These are phyloP conservation scores for Huntiella abstrusa DNA, from an alignment of 2,329 filamentous ascomycete species.

Conservation along the genomic window DNA sequence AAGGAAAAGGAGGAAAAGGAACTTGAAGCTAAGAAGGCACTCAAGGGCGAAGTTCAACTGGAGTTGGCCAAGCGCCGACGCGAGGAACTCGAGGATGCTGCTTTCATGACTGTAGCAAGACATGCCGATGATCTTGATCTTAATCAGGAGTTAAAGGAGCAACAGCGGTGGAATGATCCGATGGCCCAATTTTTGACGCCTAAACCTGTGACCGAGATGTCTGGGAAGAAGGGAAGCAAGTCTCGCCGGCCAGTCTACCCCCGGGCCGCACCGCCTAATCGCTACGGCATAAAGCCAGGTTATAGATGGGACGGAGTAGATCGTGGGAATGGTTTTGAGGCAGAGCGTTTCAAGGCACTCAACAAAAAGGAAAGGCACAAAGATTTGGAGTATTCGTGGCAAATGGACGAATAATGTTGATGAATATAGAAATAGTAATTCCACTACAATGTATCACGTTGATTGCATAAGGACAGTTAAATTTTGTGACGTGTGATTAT, in stretches of 20 bases:
- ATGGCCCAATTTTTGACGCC: conserved; percentile 58
- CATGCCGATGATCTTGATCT: conserved; percentile 69
- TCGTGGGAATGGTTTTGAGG: conserved; percentile 81
- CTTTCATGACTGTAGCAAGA: conserved; percentile 61
- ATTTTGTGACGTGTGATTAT: background rate
- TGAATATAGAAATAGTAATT: background rate
- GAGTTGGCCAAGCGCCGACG: conserved; percentile 44
- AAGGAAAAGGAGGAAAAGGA: conserved; percentile 56
- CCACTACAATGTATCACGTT: background rate
- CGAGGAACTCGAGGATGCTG: conserved; percentile 59
- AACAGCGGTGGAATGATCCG: conserved; percentile 81
- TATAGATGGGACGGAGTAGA: conserved; percentile 97
- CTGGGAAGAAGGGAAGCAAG: conserved; percentile 15
- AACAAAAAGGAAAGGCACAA: conserved; percentile 61
- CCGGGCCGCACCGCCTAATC: conserved; percentile 69
- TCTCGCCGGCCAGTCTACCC: conserved; percentile 48
- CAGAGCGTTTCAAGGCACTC: conserved; percentile 73
- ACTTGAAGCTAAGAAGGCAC: conserved; percentile 44
- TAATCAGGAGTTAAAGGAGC: conserved; percentile 63
- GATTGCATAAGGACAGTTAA: background rate
- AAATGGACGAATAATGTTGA: conserved; percentile 63
- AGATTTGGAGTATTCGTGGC: conserved; percentile 78
- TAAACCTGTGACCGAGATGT: conserved; percentile 21
- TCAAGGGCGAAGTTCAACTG: conserved; percentile 73
- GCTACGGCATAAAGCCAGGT: conserved; percentile 82